Base-by-base conservation (phyloP, 1,284 basidiomycete species). In the Malassezia yamatoensis region DNA sequence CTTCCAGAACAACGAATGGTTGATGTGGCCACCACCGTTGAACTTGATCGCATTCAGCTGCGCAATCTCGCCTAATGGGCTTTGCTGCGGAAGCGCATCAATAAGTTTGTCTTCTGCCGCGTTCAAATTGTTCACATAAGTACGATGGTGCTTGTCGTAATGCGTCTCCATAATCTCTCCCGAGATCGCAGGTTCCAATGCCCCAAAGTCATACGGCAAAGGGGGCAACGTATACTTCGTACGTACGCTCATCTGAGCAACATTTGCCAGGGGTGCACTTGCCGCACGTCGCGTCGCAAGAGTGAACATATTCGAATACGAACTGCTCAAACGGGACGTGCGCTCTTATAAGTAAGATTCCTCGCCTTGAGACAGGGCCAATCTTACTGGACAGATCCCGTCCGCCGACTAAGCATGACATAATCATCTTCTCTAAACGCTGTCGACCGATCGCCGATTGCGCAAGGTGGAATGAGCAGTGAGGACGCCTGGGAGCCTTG, bases 1-100 rank as follows among this genome's bases (percentile, higher is more conserved):
- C 54, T 63, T 57, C 72, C 72, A 74, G 62, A 74, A 74, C 13
- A 74, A 60, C 24, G 72, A 61, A 64, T 74, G 72, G 67, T 74
- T 74, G 59, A 74, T 64, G 61, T 70, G 65, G n/a, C 70, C 68
- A 43, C 72, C 72, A 29, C 72, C 72, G 63, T 74, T 74, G 53
- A 74, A 74, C 52, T 71, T 73, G 63, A 74, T 60, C 3, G 67
- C 68, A 49, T 63, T 66, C 56, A 67, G 66, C 6, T 61, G 45
- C 3, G 62, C 61, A 33, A 74, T 62, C 21, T 61, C 53, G 7
- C 54, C 51, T 53, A 66, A 66, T 52, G 67, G 61, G 53, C 72
- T 67, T 43, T 63, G 61, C 45, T 70, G 66, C 41, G 60, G 53
- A 38, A 65, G 32, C 1, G 69, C 69, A 24, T 72, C 63, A 29